These are phyloP conservation scores for Globisporangium recalcitrans DNA, from an alignment of 352 stramenopile genomes.

Conservation along the genomic window DNA sequence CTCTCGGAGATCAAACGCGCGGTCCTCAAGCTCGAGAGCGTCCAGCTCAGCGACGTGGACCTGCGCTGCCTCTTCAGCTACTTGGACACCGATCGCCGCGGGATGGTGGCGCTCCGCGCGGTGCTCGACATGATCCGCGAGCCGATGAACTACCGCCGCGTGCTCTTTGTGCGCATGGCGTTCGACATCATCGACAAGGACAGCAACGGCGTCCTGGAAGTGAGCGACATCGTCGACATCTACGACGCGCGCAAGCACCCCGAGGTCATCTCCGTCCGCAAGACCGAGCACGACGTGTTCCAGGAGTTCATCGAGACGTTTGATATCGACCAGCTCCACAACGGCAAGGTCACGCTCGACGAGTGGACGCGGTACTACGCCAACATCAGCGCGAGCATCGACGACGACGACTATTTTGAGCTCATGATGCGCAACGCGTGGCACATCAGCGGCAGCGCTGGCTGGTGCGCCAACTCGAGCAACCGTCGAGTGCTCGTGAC, in stretches of 20 bases:
- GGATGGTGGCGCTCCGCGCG: slow-evolving; percentile 63
- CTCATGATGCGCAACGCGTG: slow-evolving; percentile 88
- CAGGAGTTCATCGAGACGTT: slow-evolving; percentile 84
- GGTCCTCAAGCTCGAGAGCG: slow-evolving; percentile 32
- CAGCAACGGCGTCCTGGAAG: slow-evolving; percentile 65
- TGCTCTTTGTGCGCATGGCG: slow-evolving; percentile 78
- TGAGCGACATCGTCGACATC: slow-evolving; percentile 55
- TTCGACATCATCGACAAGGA: slow-evolving; percentile 86
- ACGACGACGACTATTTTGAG: slow-evolving; percentile 89
- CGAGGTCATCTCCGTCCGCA: slow-evolving; percentile 71
- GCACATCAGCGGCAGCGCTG: slow-evolving; percentile 50
- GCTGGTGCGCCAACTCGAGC: slow-evolving; percentile 53
- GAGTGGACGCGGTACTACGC: slow-evolving; percentile 86
- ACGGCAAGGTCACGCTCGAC: slow-evolving; percentile 54
- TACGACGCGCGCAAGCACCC: slow-evolving; percentile 86
- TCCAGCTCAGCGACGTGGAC: slow-evolving; percentile 60
- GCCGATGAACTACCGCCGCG: slow-evolving; percentile 66
- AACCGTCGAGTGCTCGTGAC: slow-evolving; percentile 66
- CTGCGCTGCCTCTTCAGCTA: slow-evolving; percentile 67
- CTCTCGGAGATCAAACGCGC: slow-evolving; percentile 77
- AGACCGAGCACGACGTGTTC: slow-evolving; percentile 75
- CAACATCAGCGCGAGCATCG: slow-evolving; percentile 84
- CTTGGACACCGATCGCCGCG: slow-evolving; percentile 74
- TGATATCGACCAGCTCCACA: slow-evolving; percentile 42
- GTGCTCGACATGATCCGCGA: slow-evolving; percentile 81